Base-by-base conservation (phyloP, 352 stramenopile species). In the Pythium sp. region DNA sequence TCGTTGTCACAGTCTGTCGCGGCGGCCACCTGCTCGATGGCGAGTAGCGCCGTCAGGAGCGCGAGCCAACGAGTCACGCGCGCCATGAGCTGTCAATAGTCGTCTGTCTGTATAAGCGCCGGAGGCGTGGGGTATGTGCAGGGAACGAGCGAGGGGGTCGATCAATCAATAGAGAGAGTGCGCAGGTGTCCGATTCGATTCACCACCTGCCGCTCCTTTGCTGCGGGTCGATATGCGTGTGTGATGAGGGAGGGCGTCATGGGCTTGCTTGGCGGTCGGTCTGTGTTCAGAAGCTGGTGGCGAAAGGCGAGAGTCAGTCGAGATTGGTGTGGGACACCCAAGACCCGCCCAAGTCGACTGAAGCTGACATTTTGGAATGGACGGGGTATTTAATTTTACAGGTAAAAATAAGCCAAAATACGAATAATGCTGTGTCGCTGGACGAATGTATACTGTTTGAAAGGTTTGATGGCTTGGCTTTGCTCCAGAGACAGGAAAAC, bases 1-100 rank as follows among this genome's bases (percentile, higher is more conserved):
- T 70, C 60, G 22, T 75, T 82, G 36, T 67, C 68, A 58, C 80
- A 88, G 14, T 67, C 53, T 3, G 24, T 26, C 57, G 47, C 38
- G 32, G 36, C 36, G 32, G 26, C 22, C 57, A 28, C 49, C 46
- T 55, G n/a, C 9, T 57, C 46, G 15, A 38, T 30, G 9, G 34
- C 24, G 9, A 46, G 32, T 5, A 60, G 55, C 43, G 56, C 63
- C 30, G 47, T 15, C 12, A 60, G n/a, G 15, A 54, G 46, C 24
- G 47, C 57, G 46, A 70, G 57, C 57, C 58, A 68, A 20, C 38
- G 51, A 11, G 28, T 53, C 59, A 56, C 59, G 59, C 51, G 62
- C 53, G 62, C 62, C 62, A 68, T 68, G 60, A 26, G n/a, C 24
- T 30, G 18, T 32, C 30, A 32, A 5, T 32, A 32, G 30, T 32